Evolutionary conservation across 140 eudicot species (phyloP), one percentile per base, ranked within the genome.

Genomic region (Senecio squalidus): DNA sequence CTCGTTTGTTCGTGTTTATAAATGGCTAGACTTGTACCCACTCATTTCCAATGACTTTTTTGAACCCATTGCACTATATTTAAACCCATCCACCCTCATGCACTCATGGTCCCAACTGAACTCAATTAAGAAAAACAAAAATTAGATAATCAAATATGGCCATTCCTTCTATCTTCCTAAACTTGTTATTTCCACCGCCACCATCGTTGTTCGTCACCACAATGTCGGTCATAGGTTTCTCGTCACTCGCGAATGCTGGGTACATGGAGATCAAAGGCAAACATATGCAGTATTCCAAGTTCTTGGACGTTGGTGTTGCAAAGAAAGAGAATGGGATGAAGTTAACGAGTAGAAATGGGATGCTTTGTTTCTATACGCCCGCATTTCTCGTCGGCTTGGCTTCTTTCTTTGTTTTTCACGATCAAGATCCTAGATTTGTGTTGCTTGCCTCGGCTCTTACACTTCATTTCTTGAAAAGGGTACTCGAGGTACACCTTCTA

Each of bases 251-350:
- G 1, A 69, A 44, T 52, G 71, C 70, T 4, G 96, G 94, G 23
- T 53, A 68, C 31, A 67, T 27, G 70, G 96, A 83, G 41, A 20
- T 50, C 6, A 87, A 61, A 55, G 96, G 89, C 16, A 78, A 72
- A 48, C 73, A 84, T 55, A 27, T 83, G 82, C 80, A 76, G 40
- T 88, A 88, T 46, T 88, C 96, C 33, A 88, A 88, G 46, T 76
- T 88, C 30, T 38, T 41, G 49, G 76, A 79, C 45, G 58, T 31
- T 13, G 74, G 77, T 16, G 55, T 47, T 2, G 51, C 20, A 10
- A 24, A 17, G 48, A 62, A 70, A 38, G 26, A 60, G 17, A 26
- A 52, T 6, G 31, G 59, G 46, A 44, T 47, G 16, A 70, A 59
- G 54, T 41, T 81, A 5, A 55, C 79, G 3, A 77, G 83, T 25